Base-by-base conservation (phyloP, 805 yeast species). In the Kodamaea lidongshanica region DNA sequence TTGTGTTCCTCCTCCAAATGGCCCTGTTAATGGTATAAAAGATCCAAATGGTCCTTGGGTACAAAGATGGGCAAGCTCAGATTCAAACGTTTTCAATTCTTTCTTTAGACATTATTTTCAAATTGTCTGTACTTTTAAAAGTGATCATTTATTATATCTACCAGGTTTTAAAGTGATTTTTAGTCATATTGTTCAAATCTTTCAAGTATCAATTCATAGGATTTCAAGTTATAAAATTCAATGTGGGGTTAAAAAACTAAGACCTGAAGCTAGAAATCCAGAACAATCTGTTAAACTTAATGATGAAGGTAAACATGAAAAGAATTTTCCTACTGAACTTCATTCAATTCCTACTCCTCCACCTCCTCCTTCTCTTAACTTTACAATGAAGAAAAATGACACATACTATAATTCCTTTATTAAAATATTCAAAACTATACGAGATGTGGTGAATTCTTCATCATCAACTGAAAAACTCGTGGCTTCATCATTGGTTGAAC, bases 1-100 rank as follows among this genome's bases (percentile, higher is more conserved):
- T 39, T 52, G 65, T 30, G 44, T 62, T 19, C 50, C 56, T 3
- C 63, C 68, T 5, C 70, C 70, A 0, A 44, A 45, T 24, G 65
- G 58, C 29, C 69, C 69, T 4, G 70, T 64, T 3, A 37, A 42
- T 18, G 77, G 79, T 6, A 71, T 75, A 26, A 46, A 61, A 9
- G 77, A 77, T 37, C 75, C 82, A 6, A 67, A 58, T 35, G 83
- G 80, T 5, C 45, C 62, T 15, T 77, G 85, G 85, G 78, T 74
- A 7, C 57, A 66, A 34, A 58, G 76, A 40, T 78, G 84, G 84
- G 61, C 68, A 32, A 57, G 65, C 29, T 55, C 68, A 34, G 80
- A 74, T 38, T 60, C 74, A 32, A 78, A 74, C 41, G 55, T 77
- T 3, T 77, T 77, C 51, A 65, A 68, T 36, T 72, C 82, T 1